Evolutionary conservation across 2,329 filamentous ascomycete genomes (phyloP).

Genomic region (Aspergillus hortae): DNA sequence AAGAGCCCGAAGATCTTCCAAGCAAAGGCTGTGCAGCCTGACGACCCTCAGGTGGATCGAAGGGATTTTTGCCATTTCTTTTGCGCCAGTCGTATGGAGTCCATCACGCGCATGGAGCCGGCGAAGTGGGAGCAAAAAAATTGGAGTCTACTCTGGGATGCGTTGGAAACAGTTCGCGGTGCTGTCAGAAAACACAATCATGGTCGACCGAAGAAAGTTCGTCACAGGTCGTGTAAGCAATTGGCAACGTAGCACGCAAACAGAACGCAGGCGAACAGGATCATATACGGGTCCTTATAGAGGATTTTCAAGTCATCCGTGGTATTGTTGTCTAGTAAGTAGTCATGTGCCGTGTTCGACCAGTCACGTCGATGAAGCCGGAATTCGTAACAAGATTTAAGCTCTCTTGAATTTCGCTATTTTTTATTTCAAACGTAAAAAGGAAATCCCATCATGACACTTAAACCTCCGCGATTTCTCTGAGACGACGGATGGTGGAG

Average conservation of each 20-base stretch:
- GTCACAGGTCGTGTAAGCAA: background rate
- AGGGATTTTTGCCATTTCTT: too few relatives aligned
- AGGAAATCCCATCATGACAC: conserved; percentile 33
- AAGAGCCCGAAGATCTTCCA: background rate
- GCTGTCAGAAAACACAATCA: background rate
- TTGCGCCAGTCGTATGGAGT: too few relatives aligned
- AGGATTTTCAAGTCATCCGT: background rate
- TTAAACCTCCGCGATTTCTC: conserved; percentile 90
- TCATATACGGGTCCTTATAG: background rate
- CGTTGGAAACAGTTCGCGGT: background rate
- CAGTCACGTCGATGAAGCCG: conserved; percentile 16
- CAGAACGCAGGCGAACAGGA: background rate
- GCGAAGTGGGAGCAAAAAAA: background rate
- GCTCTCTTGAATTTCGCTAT: conserved; percentile 31
- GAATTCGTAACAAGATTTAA: conserved; percentile 22
- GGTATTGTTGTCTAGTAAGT: background rate
- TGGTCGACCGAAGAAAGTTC: background rate
- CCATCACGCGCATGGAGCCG: background rate
- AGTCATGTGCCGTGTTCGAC: conserved; percentile 10
- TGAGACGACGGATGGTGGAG: conserved; percentile 94
- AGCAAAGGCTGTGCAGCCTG: too few relatives aligned
- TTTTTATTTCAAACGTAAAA: conserved; percentile 38
- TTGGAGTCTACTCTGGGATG: background rate
- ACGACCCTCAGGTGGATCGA: too few relatives aligned
- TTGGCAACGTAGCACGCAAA: background rate